These are phyloP conservation scores for Persicaria maculosa DNA, from an alignment of 148 eudicot species.

Conservation along the genomic window DNA sequence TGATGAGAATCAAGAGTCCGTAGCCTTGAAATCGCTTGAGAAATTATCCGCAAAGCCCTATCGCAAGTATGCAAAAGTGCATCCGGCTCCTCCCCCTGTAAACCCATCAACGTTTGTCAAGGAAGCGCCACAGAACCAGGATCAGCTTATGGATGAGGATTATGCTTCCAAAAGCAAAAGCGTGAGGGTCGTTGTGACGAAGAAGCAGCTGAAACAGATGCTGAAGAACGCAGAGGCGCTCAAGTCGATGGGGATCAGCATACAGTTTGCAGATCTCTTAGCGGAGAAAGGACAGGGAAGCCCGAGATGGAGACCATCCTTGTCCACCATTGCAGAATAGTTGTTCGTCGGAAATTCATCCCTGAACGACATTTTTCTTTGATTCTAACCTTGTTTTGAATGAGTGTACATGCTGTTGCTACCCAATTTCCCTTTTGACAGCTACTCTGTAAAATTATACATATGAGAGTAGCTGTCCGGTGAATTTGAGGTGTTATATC, in stretches of 20 bases:
- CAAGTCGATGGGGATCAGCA: slow-evolving; percentile 4
- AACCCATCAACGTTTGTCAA: neutral
- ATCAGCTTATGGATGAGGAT: neutral
- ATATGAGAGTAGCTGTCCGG: neutral
- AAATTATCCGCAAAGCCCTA: neutral
- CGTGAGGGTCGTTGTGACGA: neutral
- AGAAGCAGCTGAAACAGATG: slow-evolving; percentile 12
- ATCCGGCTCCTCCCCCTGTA: neutral
- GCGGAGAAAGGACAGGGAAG: neutral
- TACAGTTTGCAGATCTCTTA: slow-evolving; percentile 6
- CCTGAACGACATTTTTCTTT: neutral
- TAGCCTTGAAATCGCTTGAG: neutral
- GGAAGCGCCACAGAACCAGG: neutral
- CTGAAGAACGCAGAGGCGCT: neutral
- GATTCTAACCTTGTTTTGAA: slow-evolving; percentile 1
- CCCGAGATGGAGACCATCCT: slow-evolving; percentile 8
- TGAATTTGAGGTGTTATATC: slow-evolving; percentile 9
- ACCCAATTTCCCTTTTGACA: slow-evolving; percentile 7
- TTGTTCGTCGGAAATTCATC: neutral
- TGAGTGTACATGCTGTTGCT: slow-evolving; percentile 2
- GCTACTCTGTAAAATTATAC: slow-evolving; percentile 7
- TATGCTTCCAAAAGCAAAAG: neutral
- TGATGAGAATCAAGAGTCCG: neutral
- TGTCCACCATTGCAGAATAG: slow-evolving; percentile 1
- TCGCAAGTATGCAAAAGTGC: slow-evolving; percentile 5